Percentiles rank a stretch among this genome's conserved stretches.
Conservation (phyloP, 192 early-diverging fungal genomes). For the Backusella sp. region DNA sequence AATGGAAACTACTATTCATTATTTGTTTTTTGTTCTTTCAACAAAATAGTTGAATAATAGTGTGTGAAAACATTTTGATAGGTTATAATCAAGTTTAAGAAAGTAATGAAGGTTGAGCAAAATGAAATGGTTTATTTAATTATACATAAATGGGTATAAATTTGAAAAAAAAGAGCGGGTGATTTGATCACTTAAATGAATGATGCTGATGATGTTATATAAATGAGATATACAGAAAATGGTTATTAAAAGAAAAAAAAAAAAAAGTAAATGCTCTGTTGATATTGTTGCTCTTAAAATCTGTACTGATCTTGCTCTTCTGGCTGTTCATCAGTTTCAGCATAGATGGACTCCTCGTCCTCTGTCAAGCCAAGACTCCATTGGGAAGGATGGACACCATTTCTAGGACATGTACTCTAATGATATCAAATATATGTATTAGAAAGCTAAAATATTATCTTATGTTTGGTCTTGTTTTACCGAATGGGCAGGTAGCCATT, state of each 20-base stretch:
- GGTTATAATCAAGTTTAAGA: too few relatives aligned
- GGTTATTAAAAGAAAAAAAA: neutral
- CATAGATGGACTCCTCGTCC: neutral
- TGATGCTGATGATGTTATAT: neutral
- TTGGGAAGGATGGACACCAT: constrained; percentile 15
- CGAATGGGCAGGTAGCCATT: constrained; percentile 24
- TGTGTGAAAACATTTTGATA: neutral
- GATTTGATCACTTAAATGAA: neutral
- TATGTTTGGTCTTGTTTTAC: constrained; percentile 7
- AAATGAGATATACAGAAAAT: neutral
- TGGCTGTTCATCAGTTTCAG: neutral
- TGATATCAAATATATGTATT: neutral
- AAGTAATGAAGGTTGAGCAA: neutral
- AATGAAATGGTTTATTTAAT: neutral
- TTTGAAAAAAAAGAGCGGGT: neutral
- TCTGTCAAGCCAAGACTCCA: neutral
- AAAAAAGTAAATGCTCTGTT: neutral
- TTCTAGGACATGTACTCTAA: constrained; percentile 4
- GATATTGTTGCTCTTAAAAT: neutral
- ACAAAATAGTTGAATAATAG: neutral
- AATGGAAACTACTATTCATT: neutral
- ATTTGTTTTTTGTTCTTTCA: neutral
- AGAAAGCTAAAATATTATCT: neutral
- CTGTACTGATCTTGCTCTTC: neutral
- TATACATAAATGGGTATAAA: neutral